phyloP scores from a whole-genome alignment of 163 green algal species.

The Scenedesmus sp. region DNA sequence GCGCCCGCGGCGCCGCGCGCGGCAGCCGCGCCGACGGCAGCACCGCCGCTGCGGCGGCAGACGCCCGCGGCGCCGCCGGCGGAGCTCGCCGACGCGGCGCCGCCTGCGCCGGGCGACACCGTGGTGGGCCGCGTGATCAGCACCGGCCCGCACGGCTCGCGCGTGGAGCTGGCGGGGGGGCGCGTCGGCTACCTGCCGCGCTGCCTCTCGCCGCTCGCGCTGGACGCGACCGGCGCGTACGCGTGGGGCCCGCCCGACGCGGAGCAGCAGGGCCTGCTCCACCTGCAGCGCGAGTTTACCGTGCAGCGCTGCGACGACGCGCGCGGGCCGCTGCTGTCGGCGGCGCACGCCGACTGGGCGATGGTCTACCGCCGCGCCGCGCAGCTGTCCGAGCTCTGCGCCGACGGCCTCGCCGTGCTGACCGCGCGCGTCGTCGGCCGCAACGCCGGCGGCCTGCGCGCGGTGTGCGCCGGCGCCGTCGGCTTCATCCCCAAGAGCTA shows the following conservation, averaged over 20 bases:
- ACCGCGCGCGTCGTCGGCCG: neutral
- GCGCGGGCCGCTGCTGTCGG: constrained; percentile 11
- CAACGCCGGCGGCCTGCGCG: constrained; percentile 2
- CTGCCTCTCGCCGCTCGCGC: too few relatives aligned
- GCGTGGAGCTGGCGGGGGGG: constrained; percentile 1
- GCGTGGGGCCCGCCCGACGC: too few relatives aligned
- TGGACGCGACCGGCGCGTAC: too few relatives aligned
- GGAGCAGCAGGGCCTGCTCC: neutral
- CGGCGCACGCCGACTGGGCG: neutral
- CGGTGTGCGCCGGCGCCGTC: neutral
- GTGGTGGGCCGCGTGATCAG: neutral
- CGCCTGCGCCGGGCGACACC: neutral
- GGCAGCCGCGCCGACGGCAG: too few relatives aligned
- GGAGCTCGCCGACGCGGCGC: too few relatives aligned
- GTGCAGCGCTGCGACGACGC: neutral
- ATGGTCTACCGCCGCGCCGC: constrained; percentile 1
- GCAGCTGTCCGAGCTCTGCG: neutral
- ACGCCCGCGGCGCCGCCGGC: too few relatives aligned
- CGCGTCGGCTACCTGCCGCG: neutral
- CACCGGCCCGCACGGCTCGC: neutral
- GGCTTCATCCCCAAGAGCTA: too few relatives aligned
- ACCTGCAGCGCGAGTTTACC: neutral
- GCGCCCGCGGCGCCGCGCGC: too few relatives aligned
- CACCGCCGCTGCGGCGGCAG: too few relatives aligned
- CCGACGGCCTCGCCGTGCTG: neutral